Evolutionary conservation across 352 stramenopile genomes (phyloP).

Genomic region (Pythium scleroteichum): DNA sequence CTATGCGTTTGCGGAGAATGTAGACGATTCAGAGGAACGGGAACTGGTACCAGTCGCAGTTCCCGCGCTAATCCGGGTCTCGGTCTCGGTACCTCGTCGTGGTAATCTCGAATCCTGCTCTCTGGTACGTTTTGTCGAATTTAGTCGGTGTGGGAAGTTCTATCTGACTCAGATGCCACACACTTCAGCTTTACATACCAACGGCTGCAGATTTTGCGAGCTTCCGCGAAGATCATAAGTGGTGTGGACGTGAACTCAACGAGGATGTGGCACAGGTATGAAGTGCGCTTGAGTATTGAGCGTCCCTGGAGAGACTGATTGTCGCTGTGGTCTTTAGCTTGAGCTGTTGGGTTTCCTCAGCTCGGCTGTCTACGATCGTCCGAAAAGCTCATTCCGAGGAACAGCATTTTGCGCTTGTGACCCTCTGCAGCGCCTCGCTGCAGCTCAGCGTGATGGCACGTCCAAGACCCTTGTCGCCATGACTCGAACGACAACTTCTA

Average conservation of each 20-base stretch:
- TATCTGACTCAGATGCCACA: not conserved
- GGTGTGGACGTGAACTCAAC: constrained; percentile 19
- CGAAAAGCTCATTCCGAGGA: constrained; percentile 64
- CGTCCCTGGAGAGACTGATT: too few species aligned
- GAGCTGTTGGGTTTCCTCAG: constrained; percentile 64
- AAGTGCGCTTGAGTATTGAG: too few species aligned
- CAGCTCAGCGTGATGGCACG: constrained; percentile 22
- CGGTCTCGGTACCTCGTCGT: constrained; percentile 53
- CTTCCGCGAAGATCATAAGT: constrained; percentile 24
- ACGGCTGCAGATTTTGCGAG: constrained; percentile 5
- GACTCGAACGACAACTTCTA: constrained; percentile 42
- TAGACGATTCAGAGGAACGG: not conserved
- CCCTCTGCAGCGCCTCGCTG: constrained; percentile 58
- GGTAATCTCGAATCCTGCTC: constrained; percentile 56
- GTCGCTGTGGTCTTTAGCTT: too few species aligned
- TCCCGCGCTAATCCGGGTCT: constrained; percentile 69
- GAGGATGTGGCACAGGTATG: not conserved
- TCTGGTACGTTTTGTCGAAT: constrained; percentile 44
- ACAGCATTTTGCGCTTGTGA: constrained; percentile 70
- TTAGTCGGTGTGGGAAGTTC: not conserved
- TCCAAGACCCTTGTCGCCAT: constrained; percentile 38
- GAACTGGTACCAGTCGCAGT: constrained; percentile 52
- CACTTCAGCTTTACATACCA: constrained; percentile 28
- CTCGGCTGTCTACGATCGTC: constrained; percentile 76
- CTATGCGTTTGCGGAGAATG: constrained; percentile 14